phyloP scores from a whole-genome alignment of 371 early-diverging fungal species.

The Mortierella sp. region DNA sequence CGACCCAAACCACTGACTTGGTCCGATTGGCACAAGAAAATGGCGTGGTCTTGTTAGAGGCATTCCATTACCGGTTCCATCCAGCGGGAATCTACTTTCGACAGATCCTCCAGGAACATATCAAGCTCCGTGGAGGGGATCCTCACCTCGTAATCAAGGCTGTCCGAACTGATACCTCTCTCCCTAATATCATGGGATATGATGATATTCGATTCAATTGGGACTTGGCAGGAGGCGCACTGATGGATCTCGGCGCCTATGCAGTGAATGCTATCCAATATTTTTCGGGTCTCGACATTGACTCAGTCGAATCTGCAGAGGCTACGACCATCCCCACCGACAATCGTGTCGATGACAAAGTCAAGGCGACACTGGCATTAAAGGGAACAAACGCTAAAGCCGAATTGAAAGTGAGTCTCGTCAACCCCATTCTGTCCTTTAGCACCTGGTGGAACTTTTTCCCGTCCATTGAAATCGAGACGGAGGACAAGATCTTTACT shows the following conservation, averaged over 20 bases:
- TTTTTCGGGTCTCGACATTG: constrained; percentile 10
- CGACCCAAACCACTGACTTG: constrained; percentile 30
- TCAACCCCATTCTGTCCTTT: neutral
- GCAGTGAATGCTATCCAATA: constrained; percentile 38
- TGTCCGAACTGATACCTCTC: neutral
- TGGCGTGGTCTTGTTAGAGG: constrained; percentile 46
- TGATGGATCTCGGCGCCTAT: constrained; percentile 55
- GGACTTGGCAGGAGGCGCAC: constrained; percentile 51
- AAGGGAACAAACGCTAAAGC: neutral
- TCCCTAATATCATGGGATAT: constrained; percentile 1
- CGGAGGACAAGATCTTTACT: constrained; percentile 18
- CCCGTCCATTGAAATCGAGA: constrained; percentile 3
- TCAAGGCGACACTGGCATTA: constrained; percentile 13
- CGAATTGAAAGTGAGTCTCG: neutral
- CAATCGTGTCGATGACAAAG: constrained; percentile 6
- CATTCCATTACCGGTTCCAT: constrained; percentile 55
- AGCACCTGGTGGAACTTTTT: neutral
- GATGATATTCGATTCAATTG: constrained; percentile 49
- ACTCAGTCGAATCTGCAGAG: constrained; percentile 2
- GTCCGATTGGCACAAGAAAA: constrained; percentile 3
- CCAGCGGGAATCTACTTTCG: constrained; percentile 23
- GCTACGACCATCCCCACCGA: constrained; percentile 10
- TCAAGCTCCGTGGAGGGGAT: constrained; percentile 14
- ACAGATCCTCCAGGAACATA: constrained; percentile 1
- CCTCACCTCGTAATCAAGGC: constrained; percentile 1